These are phyloP conservation scores for Avicennia marina DNA, from an alignment of 257 asterid species.

Conservation along the genomic window DNA sequence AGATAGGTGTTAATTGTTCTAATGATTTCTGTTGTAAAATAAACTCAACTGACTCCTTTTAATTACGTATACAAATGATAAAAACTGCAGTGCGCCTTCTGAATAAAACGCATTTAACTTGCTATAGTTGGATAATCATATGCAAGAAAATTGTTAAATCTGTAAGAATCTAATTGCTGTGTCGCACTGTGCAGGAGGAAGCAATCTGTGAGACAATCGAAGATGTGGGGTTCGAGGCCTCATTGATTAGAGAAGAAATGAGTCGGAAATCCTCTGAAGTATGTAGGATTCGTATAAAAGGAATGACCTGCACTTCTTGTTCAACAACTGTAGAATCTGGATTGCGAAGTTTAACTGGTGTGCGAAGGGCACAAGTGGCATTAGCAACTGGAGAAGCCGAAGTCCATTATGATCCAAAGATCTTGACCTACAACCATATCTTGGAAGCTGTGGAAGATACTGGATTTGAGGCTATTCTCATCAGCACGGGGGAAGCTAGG, in stretches of 20 bases:
- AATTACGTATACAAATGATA: too few species aligned
- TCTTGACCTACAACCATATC: slow-evolving; percentile 27
- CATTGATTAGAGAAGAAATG: slow-evolving; percentile 28
- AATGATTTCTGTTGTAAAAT: background rate
- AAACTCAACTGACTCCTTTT: too few species aligned
- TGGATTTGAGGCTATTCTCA: slow-evolving; percentile 48
- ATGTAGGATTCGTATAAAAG: slow-evolving; percentile 40
- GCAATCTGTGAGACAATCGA: slow-evolving; percentile 41
- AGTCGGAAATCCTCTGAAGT: slow-evolving; percentile 26
- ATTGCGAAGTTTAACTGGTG: slow-evolving; percentile 39
- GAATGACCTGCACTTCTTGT: slow-evolving; percentile 52
- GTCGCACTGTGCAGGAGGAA: slow-evolving; percentile 35
- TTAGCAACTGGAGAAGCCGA: slow-evolving; percentile 35
- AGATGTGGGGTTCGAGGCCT: slow-evolving; percentile 56
- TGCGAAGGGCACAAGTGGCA: slow-evolving; percentile 40
- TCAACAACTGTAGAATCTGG: slow-evolving; percentile 48
- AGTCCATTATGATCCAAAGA: slow-evolving; percentile 41
- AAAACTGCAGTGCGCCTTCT: too few species aligned
- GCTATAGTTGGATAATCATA: background rate
- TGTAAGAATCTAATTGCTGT: slow-evolving; percentile 19
- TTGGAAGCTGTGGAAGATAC: slow-evolving; percentile 31
- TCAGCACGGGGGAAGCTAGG: slow-evolving; percentile 31
- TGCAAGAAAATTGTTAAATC: background rate
- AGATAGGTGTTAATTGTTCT: background rate
- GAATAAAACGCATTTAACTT: too few species aligned